Base-by-base conservation (phyloP, 73 alveolate species). In the Blepharisma stoltei region DNA sequence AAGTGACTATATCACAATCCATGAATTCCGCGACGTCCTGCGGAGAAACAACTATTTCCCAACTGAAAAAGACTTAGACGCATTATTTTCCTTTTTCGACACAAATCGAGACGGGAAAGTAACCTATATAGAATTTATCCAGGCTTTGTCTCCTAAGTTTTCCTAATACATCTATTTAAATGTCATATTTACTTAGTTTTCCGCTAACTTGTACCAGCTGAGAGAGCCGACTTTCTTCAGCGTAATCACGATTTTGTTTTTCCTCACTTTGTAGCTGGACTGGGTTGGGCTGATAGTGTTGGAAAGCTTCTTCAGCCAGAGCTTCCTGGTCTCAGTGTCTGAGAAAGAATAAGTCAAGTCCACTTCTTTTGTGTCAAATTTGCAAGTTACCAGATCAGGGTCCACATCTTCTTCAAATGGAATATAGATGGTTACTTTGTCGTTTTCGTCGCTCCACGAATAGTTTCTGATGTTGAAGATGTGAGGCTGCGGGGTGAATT, bases 171-270 rank as follows among this genome's bases (percentile, higher is more conserved):
- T 32, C 41, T 32, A 32, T 32, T 32, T 50, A 50, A 50, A 50
- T 14, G 21, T 50, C 21, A 50, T 14, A 11, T 50, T 18, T 18
- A 60, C 5, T 60, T 25, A 60, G 23, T 60, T 60, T 14, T 60
- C 73, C 14, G 14, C 46, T n/a, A 60, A 25, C 45, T 60, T 60
- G 46, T 60, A 60, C 73, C 73, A 60, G 23, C 73, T 60, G n/a
- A n/a, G 46, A 18, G 73, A 60, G 14, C n/a, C 38, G 18, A 9
- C 14, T 25, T 60, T 60, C 5, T 60, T 60, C 73, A 60, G 23
- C 14, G 38, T 18, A 20, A 60, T 60, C 46, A 60, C 46, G 73
- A 60, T 60, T 25, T 60, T 60, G 48, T 60, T 14, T 14, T 60
- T 60, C 23, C 73, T 14, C 18, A 60, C 46, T 20, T 38, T n/a